These are phyloP conservation scores for Calendula officinalis DNA, from an alignment of 129 eudicot genomes.

Conservation along the genomic window DNA sequence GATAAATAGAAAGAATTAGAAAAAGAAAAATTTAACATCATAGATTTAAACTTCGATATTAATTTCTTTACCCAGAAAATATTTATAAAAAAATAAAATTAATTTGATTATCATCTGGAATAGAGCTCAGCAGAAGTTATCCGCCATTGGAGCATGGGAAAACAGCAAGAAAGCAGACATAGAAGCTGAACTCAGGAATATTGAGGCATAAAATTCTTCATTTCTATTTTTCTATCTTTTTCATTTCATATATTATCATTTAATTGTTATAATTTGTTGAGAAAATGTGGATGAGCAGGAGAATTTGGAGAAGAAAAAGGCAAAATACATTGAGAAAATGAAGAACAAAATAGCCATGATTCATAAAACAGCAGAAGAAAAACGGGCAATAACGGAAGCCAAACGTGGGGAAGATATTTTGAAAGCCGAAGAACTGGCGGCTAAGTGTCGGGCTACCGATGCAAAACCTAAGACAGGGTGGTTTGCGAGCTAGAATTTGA, in stretches of 20 bases:
- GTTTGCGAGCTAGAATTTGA: slow-evolving; percentile 39
- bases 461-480: slow-evolving; percentile 68
- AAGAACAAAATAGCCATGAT: slow-evolving; percentile 64
- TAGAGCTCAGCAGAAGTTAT: slow-evolving; percentile 80
- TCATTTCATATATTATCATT: neutral
- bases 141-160: slow-evolving; percentile 73
- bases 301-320: slow-evolving; percentile 78
- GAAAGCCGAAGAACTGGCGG: slow-evolving; percentile 79
- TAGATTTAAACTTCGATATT: slow-evolving; percentile 1
- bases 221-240: neutral
- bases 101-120: slow-evolving; percentile 4
- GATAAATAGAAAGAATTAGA: too few relatives aligned
- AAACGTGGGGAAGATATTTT: slow-evolving; percentile 75
- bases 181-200: slow-evolving; percentile 72
- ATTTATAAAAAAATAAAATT: neutral
- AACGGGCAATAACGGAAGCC: slow-evolving; percentile 69
- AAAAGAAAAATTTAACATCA: neutral
- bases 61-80: neutral
- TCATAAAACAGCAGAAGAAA: slow-evolving; percentile 82
- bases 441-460: slow-evolving; percentile 73
- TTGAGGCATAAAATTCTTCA: slow-evolving; percentile 54
- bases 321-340: slow-evolving; percentile 60
- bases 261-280: neutral
- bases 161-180: slow-evolving; percentile 82
- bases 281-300: slow-evolving; percentile 44